Evolutionary conservation across 495 filamentous ascomycete species (phyloP), one percentile per base, ranked within the genome.

Genomic region (Pseudevernia furfuracea): DNA sequence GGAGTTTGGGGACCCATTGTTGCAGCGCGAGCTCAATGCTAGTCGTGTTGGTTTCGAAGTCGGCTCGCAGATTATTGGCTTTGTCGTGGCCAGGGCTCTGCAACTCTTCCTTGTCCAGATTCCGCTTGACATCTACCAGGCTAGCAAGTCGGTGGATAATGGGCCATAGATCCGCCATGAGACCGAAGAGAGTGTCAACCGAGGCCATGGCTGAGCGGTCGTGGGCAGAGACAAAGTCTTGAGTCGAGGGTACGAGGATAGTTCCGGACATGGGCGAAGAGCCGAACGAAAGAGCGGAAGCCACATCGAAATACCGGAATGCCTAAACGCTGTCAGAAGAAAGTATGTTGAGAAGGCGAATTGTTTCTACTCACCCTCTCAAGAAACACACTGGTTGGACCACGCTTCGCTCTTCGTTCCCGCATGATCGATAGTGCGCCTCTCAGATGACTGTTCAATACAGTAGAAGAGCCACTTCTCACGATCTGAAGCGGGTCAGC

Each of bases 291-390:
- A 87, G 73, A 10, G 84, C 84, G 12, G 83, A 78, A 25, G 85
- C 84, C 21, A 87, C 84, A 68, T 87, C 84, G 72, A 86, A 87
- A 67, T 85, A 87, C 9, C 83, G 78, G 63, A 87, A 87, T 4
- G 83, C 83, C 81, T 85, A 49, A 5, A 43, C 36, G 21, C 3
- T 8, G 58, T 59, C 11, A 69, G 52, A 46, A 17, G 10, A n/a
- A 68, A 39, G n/a, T 17, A 52, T 55, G 34, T 11, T 58, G 21
- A 30, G 43, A 10, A 53, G 17, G 5, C 17, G 17, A 14, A n/a
- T 32, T 28, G 14, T 32, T 53, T 28, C 34, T 23, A 74, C 81
- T 36, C 74, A 85, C 83, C 19, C 82, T 77, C 72, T 85, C 83
- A 15, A 87, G 70, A 63, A 86, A 87, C 25, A 77, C 69, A 62